Evolutionary conservation across 2,329 filamentous ascomycete genomes (phyloP), one percentile per base, ranked within the genome.

Genomic region (Graphiopsis chlorocephala): DNA sequence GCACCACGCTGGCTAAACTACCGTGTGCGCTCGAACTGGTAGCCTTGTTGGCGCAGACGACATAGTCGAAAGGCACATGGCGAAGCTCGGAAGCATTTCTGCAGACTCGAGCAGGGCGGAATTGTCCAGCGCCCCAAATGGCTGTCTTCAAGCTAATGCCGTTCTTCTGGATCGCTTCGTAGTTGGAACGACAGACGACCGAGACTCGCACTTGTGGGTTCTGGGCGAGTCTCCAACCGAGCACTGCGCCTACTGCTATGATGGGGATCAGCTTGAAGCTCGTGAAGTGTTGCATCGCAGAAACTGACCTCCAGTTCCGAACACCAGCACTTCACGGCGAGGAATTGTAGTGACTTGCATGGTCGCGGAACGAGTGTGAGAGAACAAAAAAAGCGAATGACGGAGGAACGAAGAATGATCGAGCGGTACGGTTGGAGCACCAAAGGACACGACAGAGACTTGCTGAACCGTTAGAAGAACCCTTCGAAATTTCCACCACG

Each of bases 211-310:
- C 55, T 33, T 62, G 38, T 20, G 65, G 63, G 23, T 67, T 64
- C 33, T 72, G 69, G n/a, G 70, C 70, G 47, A 72, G 53, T 38
- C 70, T 66, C 69, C 69, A 71, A 4, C 68, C 70, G 29, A 72
- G 57, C 6, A 70, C 69, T 23, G 69, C 69, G 11, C 70, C 70
- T 28, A 72, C 68, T 17, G 70, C 70, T 68, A 20, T 17, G 35
- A 14, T 26, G 4, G 15, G 12, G 8, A 35, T 58, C 28, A 58
- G 55, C 14, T 38, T 29, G 7, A 12, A 38, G 12, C n/a, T 25
- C 14, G 15, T 20, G 15, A 28, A 28, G 17, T 50, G 8, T 50
- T 28, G 11, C 8, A 15, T 28, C 26, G 25, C 14, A 17, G 26
- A 50, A 14, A 58, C 55, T 14, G 20, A 58, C 55, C 55, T 20